phyloP scores from a whole-genome alignment of 106 monocot species.

The Dendrobium chrysotoxum region DNA sequence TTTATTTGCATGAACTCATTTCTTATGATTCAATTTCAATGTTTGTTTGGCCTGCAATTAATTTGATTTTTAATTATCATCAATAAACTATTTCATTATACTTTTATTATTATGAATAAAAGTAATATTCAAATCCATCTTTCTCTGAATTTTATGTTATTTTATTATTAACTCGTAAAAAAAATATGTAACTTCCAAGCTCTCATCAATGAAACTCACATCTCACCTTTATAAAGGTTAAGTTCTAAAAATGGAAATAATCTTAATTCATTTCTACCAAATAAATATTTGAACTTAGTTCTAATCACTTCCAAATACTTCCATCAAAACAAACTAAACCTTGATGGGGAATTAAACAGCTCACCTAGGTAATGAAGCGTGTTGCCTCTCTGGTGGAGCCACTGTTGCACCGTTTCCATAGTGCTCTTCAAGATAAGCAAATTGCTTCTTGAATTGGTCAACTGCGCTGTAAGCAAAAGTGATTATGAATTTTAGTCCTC shows the following conservation, averaged over 20 bases:
- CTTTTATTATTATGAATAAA: neutral
- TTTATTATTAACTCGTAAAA: neutral
- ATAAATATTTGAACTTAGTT: neutral
- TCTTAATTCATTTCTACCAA: neutral
- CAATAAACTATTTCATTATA: neutral
- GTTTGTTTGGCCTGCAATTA: neutral
- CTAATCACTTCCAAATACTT: neutral
- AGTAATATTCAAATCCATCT: neutral
- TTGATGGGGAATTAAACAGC: neutral
- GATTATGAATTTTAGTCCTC: neutral
- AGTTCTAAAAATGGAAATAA: neutral
- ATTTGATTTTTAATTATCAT: neutral
- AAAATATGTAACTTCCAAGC: neutral
- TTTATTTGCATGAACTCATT: neutral
- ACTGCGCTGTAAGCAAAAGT: conserved; percentile 62
- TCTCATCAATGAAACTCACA: neutral
- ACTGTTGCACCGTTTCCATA: conserved; percentile 61
- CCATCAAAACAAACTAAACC: neutral
- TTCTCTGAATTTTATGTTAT: neutral
- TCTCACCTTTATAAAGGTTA: neutral
- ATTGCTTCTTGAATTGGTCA: conserved; percentile 95
- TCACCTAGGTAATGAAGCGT: conserved; percentile 88
- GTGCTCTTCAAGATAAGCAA: conserved; percentile 94
- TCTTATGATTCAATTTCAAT: neutral
- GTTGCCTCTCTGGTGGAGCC: conserved; percentile 75